Conservation (phyloP, 73 alveolate species). For the Paramecium caudatum region DNA sequence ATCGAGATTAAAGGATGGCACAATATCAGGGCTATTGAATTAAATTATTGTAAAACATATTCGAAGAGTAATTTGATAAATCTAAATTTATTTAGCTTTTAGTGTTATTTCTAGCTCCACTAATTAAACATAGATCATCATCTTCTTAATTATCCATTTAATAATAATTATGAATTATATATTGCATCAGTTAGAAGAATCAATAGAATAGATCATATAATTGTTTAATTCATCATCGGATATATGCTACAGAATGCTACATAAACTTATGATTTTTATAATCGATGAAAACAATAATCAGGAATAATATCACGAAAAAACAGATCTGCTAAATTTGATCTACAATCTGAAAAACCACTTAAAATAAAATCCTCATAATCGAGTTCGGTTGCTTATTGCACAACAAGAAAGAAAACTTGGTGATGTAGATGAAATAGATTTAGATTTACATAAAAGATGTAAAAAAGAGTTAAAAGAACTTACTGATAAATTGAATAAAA, state of each 20-base stretch:
- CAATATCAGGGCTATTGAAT: neutral
- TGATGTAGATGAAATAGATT: constrained; percentile 20
- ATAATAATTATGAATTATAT: constrained; percentile 44
- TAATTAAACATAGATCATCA: neutral
- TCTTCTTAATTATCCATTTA: constrained; percentile 5
- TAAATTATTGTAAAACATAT: neutral
- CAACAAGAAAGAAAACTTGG: neutral
- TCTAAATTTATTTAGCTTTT: constrained; percentile 16
- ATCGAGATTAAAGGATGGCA: neutral
- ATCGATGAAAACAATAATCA: neutral
- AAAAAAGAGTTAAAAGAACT: constrained; percentile 31
- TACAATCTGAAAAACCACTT: constrained; percentile 22
- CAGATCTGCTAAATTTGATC: constrained; percentile 8
- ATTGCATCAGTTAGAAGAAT: constrained; percentile 17
- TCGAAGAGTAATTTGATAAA: constrained; percentile 20
- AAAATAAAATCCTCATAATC: neutral
- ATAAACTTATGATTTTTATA: neutral
- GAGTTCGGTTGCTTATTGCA: neutral
- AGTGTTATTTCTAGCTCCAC: constrained; percentile 29
- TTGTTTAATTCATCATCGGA: neutral
- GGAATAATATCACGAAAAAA: neutral
- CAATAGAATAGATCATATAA: constrained; percentile 6
- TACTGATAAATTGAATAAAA: neutral
- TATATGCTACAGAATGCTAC: neutral
- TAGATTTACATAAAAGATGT: constrained; percentile 18